Conservation (phyloP, 2,329 filamentous ascomycete species). For the Diaporthe sp. region DNA sequence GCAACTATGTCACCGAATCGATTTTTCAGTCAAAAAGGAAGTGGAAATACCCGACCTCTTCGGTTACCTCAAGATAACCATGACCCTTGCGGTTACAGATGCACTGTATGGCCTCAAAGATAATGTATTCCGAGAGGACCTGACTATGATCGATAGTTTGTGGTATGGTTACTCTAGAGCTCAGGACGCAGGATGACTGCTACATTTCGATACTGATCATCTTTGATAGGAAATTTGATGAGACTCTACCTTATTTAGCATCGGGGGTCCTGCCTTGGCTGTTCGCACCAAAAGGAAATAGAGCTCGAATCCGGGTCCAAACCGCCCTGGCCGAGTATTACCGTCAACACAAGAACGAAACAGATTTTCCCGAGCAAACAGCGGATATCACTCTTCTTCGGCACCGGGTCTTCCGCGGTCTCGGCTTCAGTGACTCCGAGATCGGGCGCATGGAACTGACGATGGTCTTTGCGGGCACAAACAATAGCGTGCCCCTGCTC, state of each 20-base stretch:
- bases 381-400: background rate
- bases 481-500: background rate
- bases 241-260: background rate
- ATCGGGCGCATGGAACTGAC: conserved; percentile 2
- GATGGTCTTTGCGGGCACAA: conserved; percentile 3
- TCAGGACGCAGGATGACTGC: accelerated
- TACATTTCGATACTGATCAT: background rate
- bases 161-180: background rate
- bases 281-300: background rate
- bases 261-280: background rate
- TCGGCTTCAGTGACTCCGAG: background rate
- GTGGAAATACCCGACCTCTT: background rate
- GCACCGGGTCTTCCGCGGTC: conserved; percentile 6
- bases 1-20: background rate
- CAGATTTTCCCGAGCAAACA: background rate
- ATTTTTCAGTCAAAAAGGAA: background rate
- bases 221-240: background rate
- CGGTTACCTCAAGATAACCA: background rate
- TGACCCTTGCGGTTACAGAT: conserved; percentile 1
- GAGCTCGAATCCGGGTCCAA: background rate
- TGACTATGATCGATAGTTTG: background rate
- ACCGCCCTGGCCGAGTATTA: background rate
- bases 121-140: background rate
- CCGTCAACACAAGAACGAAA: background rate
- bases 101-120: background rate